Evolutionary conservation across 2,329 filamentous ascomycete species (phyloP).

Genomic region (Colletotrichum simmondsii): DNA sequence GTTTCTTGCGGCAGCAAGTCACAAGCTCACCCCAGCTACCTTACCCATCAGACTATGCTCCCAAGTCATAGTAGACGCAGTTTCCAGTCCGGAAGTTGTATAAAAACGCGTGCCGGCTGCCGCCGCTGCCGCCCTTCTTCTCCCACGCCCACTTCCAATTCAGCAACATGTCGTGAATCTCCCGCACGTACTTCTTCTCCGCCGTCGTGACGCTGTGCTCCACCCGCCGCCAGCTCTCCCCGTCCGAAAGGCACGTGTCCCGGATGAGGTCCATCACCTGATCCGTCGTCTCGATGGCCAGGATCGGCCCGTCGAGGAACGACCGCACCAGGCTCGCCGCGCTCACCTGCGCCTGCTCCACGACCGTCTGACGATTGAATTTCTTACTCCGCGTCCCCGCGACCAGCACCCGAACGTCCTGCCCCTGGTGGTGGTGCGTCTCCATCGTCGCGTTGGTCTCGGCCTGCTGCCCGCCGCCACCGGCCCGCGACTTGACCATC

Average conservation of each 20-base stretch:
- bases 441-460: slow-evolving; percentile 43
- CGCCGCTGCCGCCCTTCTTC: slow-evolving; percentile 61
- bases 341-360: slow-evolving; percentile 78
- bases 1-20: too few species aligned
- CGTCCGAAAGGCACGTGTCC: slow-evolving; percentile 79
- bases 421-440: slow-evolving; percentile 60
- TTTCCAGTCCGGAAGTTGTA: slow-evolving; percentile 91
- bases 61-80: slow-evolving; percentile 87
- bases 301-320: slow-evolving; percentile 82
- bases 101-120: slow-evolving; percentile 80
- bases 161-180: slow-evolving; percentile 81
- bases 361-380: slow-evolving; percentile 85
- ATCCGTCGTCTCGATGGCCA: slow-evolving; percentile 89
- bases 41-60: slow-evolving; percentile 43
- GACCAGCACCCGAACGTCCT: slow-evolving; percentile 86
- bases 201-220: slow-evolving; percentile 81
- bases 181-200: slow-evolving; percentile 84
- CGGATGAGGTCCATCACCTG: slow-evolving; percentile 81
- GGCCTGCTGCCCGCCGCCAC: slow-evolving; percentile 44
- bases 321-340: slow-evolving; percentile 73
- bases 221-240: slow-evolving; percentile 84
- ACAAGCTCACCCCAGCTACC: background rate
- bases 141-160: slow-evolving; percentile 70
- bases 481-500: slow-evolving; percentile 52
- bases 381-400: slow-evolving; percentile 90